A percentile compares a stretch with the other conserved stretches of the same genome.
Conservation (phyloP, 2,329 filamentous ascomycete genomes). For the Neonectria magnoliae region DNA sequence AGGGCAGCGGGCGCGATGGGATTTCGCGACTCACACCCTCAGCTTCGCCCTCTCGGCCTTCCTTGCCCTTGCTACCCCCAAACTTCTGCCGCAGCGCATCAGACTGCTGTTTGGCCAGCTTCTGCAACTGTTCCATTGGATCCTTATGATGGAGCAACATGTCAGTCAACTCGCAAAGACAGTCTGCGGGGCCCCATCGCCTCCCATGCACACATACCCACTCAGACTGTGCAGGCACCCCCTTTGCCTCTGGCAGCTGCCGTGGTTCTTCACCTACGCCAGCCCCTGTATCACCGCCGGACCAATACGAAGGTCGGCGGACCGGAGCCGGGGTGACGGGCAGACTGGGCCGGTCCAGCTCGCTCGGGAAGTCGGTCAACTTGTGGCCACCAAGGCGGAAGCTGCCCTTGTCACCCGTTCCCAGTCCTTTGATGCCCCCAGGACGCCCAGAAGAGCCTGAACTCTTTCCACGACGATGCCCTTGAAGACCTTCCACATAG, state of each 20-base stretch:
- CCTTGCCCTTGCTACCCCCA: constrained; percentile 46
- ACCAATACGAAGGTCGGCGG: constrained; percentile 75
- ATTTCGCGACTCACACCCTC: constrained; percentile 53
- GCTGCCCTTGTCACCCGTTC: constrained; percentile 23
- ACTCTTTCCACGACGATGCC: constrained; percentile 58
- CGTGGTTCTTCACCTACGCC: constrained; percentile 63
- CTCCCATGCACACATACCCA: constrained; percentile 85
- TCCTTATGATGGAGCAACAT: constrained; percentile 66
- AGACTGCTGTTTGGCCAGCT: constrained; percentile 73
- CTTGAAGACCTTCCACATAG: constrained; percentile 83
- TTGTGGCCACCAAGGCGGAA: constrained; percentile 59
- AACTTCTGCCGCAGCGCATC: constrained; percentile 68
- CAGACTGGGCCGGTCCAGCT: constrained; percentile 83
- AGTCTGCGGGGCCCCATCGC: constrained; percentile 60
- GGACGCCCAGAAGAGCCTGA: constrained; percentile 35
- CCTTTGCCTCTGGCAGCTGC: constrained; percentile 78
- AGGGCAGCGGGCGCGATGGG: constrained; percentile 61
- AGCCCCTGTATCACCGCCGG: constrained; percentile 53
- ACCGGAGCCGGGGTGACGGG: constrained; percentile 91
- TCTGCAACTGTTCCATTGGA: constrained; percentile 74
- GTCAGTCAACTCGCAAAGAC: constrained; percentile 67
- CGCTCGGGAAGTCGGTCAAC: constrained; percentile 88
- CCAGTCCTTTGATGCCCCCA: constrained; percentile 27
- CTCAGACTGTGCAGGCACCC: constrained; percentile 86
- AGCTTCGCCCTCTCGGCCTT: constrained; percentile 37